Evolutionary conservation across 2,329 filamentous ascomycete genomes (phyloP).

Genomic region (Colletotrichum abscissum): DNA sequence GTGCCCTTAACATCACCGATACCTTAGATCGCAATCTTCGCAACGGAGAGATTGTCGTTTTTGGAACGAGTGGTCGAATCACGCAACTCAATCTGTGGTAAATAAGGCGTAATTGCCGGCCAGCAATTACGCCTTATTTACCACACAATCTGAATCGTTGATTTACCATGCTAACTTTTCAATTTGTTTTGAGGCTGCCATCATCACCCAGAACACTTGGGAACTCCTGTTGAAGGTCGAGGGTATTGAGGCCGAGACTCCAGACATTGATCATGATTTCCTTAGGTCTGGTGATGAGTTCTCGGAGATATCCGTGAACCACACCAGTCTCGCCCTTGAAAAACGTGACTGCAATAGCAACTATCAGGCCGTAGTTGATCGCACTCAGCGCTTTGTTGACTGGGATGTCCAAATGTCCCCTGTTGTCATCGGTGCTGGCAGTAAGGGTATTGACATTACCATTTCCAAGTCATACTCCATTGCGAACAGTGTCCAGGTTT

Average conservation of each 20-base stretch:
- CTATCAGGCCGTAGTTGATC: constrained; percentile 22
- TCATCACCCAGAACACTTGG: constrained; percentile 28
- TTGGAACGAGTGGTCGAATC: constrained; percentile 1
- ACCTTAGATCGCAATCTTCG: background rate
- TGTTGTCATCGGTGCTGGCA: constrained; percentile 31
- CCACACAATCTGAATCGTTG: too few species aligned
- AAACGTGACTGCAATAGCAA: constrained; percentile 30
- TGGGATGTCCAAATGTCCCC: constrained; percentile 37
- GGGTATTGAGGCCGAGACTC: constrained; percentile 8
- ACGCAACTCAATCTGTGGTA: background rate
- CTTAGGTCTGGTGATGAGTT: constrained; percentile 4
- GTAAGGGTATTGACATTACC: constrained; percentile 27
- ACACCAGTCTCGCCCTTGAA: background rate
- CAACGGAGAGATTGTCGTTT: constrained; percentile 18
- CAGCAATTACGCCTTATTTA: too few species aligned
- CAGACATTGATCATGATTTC: constrained; percentile 11
- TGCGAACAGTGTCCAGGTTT: constrained; percentile 13
- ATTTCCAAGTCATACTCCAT: constrained; percentile 28
- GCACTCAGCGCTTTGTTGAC: constrained; percentile 29
- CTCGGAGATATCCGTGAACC: background rate
- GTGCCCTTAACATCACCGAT: constrained; percentile 10
- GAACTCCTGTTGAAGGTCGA: constrained; percentile 5
- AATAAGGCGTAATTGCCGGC: too few species aligned
- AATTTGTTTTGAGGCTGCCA: background rate
- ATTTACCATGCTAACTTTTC: background rate